A percentile compares a stretch with the other conserved stretches of the same genome.
These are phyloP conservation scores for Magnaporthiopsis rhizophila DNA, from an alignment of 2,329 filamentous ascomycete species.

Conservation along the genomic window DNA sequence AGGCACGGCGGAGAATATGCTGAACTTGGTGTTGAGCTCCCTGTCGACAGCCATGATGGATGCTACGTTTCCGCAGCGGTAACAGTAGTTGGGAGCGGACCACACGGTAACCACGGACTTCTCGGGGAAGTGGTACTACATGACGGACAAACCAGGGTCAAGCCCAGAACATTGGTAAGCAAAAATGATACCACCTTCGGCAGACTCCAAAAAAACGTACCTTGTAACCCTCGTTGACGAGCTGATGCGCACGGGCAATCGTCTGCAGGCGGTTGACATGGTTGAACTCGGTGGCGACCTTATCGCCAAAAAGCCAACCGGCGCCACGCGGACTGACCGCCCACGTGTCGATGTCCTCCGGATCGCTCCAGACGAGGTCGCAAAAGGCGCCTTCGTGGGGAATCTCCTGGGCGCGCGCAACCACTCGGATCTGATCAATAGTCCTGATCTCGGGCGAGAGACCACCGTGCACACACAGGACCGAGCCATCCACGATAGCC, in stretches of 20 bases:
- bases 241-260: conserved; percentile 93
- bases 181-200: not conserved
- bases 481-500: conserved; percentile 95
- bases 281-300: conserved; percentile 95
- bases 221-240: conserved; percentile 98
- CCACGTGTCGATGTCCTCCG: conserved; percentile 95
- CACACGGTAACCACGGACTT: conserved; percentile 96
- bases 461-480: conserved; percentile 95
- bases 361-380: conserved; percentile 96
- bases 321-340: conserved; percentile 88
- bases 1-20: conserved; percentile 83
- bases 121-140: conserved; percentile 82
- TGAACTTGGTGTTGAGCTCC: conserved; percentile 83
- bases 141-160: not conserved
- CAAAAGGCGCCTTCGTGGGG: conserved; percentile 98
- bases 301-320: conserved; percentile 96
- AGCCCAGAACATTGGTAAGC: conserved; percentile 14
- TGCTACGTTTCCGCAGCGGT: conserved; percentile 91
- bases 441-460: conserved; percentile 87
- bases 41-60: conserved; percentile 91
- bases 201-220: conserved; percentile 33
- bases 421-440: conserved; percentile 98
- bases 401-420: conserved; percentile 94
- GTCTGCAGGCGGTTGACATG: conserved; percentile 94
- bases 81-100: conserved; percentile 95